Evolutionary conservation across 2,329 filamentous ascomycete genomes (phyloP).

Genomic region (Neopestalotiopsis clavispora): DNA sequence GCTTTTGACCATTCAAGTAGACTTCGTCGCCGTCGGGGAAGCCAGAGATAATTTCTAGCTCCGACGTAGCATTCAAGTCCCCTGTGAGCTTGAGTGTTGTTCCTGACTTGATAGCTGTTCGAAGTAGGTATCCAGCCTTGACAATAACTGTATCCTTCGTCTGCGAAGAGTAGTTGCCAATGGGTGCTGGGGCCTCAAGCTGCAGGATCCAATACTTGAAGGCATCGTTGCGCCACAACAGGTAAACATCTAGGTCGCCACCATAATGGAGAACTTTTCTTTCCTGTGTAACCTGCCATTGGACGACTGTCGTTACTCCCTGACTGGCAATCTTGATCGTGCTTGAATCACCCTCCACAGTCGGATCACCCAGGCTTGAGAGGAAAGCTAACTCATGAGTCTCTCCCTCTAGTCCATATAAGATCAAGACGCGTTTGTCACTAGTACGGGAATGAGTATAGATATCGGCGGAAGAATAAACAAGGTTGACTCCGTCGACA

Average conservation of each 20-base stretch:
- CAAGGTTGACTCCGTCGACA: conserved; percentile 58
- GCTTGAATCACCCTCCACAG: conserved; percentile 27
- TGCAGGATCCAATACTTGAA: conserved; percentile 70
- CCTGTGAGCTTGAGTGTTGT: conserved; percentile 66
- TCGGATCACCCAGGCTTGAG: conserved; percentile 34
- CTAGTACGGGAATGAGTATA: conserved; percentile 66
- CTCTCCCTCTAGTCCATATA: conserved; percentile 68
- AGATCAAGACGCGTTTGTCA: conserved; percentile 45
- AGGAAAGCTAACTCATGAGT: conserved; percentile 64
- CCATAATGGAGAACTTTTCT: conserved; percentile 37
- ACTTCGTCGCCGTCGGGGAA: conserved; percentile 54
- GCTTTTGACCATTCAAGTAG: conserved; percentile 62
- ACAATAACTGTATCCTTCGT: conserved; percentile 52
- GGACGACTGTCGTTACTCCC: conserved; percentile 9
- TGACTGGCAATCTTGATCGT: conserved; percentile 9
- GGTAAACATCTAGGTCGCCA: conserved; percentile 41
- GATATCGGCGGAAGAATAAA: conserved; percentile 74
- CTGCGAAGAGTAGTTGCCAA: conserved; percentile 17
- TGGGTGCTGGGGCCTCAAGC: conserved; percentile 21
- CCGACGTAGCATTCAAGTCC: conserved; percentile 73
- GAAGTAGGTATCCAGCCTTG: conserved; percentile 68
- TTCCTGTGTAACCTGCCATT: conserved; percentile 39
- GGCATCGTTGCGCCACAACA: conserved; percentile 46
- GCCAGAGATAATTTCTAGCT: conserved; percentile 71
- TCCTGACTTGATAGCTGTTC: conserved; percentile 60